phyloP scores from a whole-genome alignment of 768 basidiomycete genomes.

The Russula foetens region DNA sequence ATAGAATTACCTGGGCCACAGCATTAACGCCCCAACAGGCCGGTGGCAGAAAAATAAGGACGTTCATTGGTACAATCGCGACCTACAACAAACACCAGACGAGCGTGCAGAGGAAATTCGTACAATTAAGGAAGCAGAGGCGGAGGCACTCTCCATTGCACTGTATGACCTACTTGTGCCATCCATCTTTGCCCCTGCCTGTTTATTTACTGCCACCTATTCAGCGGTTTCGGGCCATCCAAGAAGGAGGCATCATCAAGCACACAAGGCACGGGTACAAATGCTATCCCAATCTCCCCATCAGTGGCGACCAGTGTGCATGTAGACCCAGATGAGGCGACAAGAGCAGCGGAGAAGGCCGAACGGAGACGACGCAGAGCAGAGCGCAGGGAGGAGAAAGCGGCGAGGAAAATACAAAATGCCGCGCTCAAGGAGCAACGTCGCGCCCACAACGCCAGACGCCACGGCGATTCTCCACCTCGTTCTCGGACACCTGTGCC shows the following conservation, averaged over 20 bases:
- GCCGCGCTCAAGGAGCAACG: slow-evolving; percentile 23
- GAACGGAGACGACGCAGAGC: slow-evolving; percentile 35
- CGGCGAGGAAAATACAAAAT: slow-evolving; percentile 44
- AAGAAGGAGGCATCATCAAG: slow-evolving; percentile 26
- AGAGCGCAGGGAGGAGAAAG: slow-evolving; percentile 52
- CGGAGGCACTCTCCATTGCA: slow-evolving; percentile 76
- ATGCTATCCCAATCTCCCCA: slow-evolving; percentile 24
- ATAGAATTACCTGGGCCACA: slow-evolving; percentile 92
- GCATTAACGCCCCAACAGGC: slow-evolving; percentile 90
- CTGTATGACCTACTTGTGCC: slow-evolving; percentile 39
- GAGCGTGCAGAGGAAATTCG: slow-evolving; percentile 67
- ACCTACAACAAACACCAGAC: slow-evolving; percentile 33
- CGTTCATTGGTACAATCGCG: slow-evolving; percentile 89
- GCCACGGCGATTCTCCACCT: slow-evolving; percentile 21
- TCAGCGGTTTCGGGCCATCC: slow-evolving; percentile 63
- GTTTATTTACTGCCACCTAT: background rate
- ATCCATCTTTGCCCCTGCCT: background rate
- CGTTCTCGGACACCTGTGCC: slow-evolving; percentile 26
- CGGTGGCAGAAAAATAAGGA: slow-evolving; percentile 98
- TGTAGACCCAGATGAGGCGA: slow-evolving; percentile 17
- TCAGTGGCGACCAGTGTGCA: background rate
- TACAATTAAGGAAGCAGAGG: slow-evolving; percentile 80
- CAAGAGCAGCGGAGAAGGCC: slow-evolving; percentile 26
- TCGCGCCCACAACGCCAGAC: slow-evolving; percentile 10
- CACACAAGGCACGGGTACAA: slow-evolving; percentile 26